Base-by-base conservation (phyloP, 371 early-diverging fungal species). In the Mycotypha africana region DNA sequence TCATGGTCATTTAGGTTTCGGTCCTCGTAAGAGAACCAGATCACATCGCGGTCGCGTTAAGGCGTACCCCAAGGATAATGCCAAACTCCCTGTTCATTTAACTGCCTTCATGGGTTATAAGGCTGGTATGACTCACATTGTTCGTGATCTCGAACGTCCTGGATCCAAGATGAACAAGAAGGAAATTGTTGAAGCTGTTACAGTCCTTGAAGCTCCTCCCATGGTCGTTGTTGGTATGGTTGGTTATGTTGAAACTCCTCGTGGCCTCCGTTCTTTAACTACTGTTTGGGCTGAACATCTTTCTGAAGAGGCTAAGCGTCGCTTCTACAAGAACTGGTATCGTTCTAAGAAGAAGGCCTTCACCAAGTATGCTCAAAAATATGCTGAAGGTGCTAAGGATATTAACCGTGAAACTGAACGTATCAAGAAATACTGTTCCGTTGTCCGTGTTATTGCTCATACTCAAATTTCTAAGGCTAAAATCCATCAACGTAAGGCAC, bases 121-220 rank as follows among this genome's bases (percentile, higher is more conserved):
- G 91, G 99, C 98, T 53, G 99, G 99, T 72, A 99, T 99, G 99
- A 97, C 99, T 68, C 99, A 99, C 84, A 88, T 99, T 65, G 95
- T 99, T 53, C 92, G 99, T 65, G 97, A 97, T 73, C 76, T 96
- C 69, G 96, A 96, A 67, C 89, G 95, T 72, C 96, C 97, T 57
- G 95, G 93, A 49, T 93, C 97, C 80, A 57, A 97, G 88, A 89
- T 92, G 85, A 90, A 98, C 91, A 98, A 95, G 93, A 96, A 95
- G 89, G 99, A 99, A 81, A 82, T 99, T 38, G 93, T 99, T 63
- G 99, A 99, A 81, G 97, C 99, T 49, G 99, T 98, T 60, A 97
- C 99, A 54, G 81, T 99, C 69, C 81, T 99, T 62, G 99, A 99
- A 79, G 88, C 97, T 45, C 99, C 99, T 50, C 92, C 99, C 36